Conservation (phyloP, 2,329 filamentous ascomycete species). For the Zarea fungicola region DNA sequence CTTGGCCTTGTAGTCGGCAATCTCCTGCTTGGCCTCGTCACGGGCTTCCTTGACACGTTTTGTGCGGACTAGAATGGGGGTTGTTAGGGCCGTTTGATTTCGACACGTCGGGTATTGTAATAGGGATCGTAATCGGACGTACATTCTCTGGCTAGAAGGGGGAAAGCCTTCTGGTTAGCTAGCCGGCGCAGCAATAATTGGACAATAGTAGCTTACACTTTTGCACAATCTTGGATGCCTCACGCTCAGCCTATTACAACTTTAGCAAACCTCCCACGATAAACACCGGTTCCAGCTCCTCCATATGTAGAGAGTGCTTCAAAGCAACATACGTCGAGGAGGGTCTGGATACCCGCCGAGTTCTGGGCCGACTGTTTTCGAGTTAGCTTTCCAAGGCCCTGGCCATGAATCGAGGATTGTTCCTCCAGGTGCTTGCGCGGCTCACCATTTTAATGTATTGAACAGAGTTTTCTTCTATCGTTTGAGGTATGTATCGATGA, state of each 20-base stretch:
- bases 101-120: too few species aligned
- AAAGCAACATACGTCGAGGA: slow-evolving; percentile 91
- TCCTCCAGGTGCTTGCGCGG: too few species aligned
- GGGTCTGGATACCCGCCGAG: slow-evolving; percentile 95
- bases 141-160: slow-evolving; percentile 78
- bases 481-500: background rate
- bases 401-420: too few species aligned
- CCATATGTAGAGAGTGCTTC: background rate
- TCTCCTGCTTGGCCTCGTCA: slow-evolving; percentile 95
- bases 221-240: slow-evolving; percentile 98
- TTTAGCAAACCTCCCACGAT: slow-evolving; percentile 2
- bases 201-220: slow-evolving; percentile 58
- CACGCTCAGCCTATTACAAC: slow-evolving; percentile 79
- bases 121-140: slow-evolving; percentile 29
- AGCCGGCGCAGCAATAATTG: background rate
- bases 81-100: background rate
- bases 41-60: slow-evolving; percentile 96
- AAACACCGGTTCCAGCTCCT: background rate
- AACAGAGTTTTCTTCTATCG: background rate
- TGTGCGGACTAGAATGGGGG: slow-evolving; percentile 55
- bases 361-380: slow-evolving; percentile 86
- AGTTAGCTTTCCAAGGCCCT: slow-evolving; percentile 22
- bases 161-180: slow-evolving; percentile 6
- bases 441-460: slow-evolving; percentile 3
- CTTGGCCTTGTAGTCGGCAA: slow-evolving; percentile 80